These are phyloP conservation scores for Stenocarpella maydis DNA, from an alignment of 2,329 filamentous ascomycete genomes.

Conservation along the genomic window DNA sequence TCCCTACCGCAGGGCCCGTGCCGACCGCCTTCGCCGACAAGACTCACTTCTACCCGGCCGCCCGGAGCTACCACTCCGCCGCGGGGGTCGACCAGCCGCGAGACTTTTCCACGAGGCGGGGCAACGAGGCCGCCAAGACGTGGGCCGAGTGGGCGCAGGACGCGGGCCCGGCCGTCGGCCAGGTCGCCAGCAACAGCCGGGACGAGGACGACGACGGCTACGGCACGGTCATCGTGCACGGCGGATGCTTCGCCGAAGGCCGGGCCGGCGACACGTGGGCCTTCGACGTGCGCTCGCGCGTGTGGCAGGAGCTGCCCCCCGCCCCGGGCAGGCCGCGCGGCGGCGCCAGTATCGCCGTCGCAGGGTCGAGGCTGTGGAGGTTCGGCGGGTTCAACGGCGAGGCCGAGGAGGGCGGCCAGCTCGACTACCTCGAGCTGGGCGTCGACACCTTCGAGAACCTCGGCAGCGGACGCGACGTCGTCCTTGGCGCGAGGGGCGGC, in stretches of 20 bases:
- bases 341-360: slow-evolving; percentile 72
- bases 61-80: slow-evolving; percentile 76
- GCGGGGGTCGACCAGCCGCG: slow-evolving; percentile 65
- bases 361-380: slow-evolving; percentile 72
- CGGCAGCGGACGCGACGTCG: slow-evolving; percentile 57
- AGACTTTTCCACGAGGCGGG: slow-evolving; percentile 47
- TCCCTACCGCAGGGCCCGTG: slow-evolving; percentile 49
- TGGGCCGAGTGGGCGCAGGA: slow-evolving; percentile 66
- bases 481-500: slow-evolving; percentile 56
- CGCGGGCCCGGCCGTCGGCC: slow-evolving; percentile 62
- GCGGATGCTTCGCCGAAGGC: slow-evolving; percentile 69
- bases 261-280: slow-evolving; percentile 77
- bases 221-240: slow-evolving; percentile 78
- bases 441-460: slow-evolving; percentile 64
- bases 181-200: slow-evolving; percentile 63
- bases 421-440: slow-evolving; percentile 71
- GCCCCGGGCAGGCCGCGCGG: slow-evolving; percentile 74
- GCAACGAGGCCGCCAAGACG: slow-evolving; percentile 32
- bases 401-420: slow-evolving; percentile 71
- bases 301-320: slow-evolving; percentile 73
- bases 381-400: slow-evolving; percentile 83
- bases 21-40: slow-evolving; percentile 33
- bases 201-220: slow-evolving; percentile 69
- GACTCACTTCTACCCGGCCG: slow-evolving; percentile 59
- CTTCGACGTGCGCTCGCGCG: slow-evolving; percentile 70